Conservation (phyloP, 331 rosid species). For the Dryas integrifolia region DNA sequence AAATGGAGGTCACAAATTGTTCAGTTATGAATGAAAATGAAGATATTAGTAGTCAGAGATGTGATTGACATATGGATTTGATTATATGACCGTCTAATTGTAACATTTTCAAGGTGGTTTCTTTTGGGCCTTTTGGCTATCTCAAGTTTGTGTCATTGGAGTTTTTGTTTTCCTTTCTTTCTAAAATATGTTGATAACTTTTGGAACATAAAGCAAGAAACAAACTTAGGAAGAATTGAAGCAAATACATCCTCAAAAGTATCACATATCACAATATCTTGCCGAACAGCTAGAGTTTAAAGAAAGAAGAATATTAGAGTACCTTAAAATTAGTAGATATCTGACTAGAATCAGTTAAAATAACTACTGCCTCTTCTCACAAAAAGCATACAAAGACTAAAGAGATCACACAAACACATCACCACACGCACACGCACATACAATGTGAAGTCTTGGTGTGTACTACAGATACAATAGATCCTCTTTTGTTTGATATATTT, state of each 20-base stretch:
- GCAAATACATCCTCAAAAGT: not conserved
- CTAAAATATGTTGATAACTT: not conserved
- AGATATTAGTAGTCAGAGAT: not conserved
- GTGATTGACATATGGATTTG: not conserved
- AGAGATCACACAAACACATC: not conserved
- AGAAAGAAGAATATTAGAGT: not conserved
- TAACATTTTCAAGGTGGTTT: not conserved
- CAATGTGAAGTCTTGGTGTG: not conserved
- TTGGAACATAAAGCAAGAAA: not conserved
- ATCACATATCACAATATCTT: too few species aligned
- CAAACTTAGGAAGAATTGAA: not conserved
- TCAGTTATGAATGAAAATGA: not conserved
- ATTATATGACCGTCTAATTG: not conserved
- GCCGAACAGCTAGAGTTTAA: not conserved
- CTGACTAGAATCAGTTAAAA: not conserved
- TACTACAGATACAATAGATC: not conserved
- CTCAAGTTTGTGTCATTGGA: not conserved
- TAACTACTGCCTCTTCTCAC: slow-evolving; percentile 15
- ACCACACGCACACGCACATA: not conserved
- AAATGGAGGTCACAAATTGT: not conserved
- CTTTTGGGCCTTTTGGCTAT: not conserved
- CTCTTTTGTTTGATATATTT: not conserved
- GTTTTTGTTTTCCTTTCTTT: not conserved
- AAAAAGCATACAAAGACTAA: not conserved
- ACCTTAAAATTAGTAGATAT: not conserved